These are phyloP conservation scores for Gracilaria caudata DNA, from an alignment of 23 red algal genomes.

Conservation along the genomic window DNA sequence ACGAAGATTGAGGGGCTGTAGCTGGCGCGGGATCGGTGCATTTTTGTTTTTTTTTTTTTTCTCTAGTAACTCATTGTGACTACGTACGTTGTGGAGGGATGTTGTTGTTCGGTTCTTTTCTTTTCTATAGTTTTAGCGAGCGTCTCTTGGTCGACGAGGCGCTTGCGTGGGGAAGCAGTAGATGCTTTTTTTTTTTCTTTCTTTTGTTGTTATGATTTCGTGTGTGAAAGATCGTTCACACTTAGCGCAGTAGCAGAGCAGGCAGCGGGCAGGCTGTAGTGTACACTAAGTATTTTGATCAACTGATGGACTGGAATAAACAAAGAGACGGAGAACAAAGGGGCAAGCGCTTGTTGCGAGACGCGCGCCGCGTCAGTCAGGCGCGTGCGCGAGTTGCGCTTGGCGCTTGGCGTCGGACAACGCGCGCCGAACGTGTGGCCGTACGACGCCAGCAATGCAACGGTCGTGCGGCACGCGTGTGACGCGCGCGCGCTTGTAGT, in stretches of 20 bases:
- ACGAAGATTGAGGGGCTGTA: background rate
- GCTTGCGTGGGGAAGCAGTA: no score
- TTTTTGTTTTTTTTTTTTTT: no score
- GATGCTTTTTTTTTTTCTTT: background rate
- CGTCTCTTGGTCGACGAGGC: no score
- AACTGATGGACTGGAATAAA: background rate
- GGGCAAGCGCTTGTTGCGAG: background rate
- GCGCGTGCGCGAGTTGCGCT: background rate
- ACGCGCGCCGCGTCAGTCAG: no score
- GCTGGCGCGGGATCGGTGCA: background rate
- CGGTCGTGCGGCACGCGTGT: background rate
- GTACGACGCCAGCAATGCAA: background rate
- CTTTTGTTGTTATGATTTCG: background rate
- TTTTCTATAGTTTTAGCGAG: no score
- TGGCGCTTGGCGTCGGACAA: background rate
- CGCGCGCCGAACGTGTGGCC: conserved; percentile 14
- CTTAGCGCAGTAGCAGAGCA: background rate
- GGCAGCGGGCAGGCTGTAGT: background rate
- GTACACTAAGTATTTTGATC: background rate
- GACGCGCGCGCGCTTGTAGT: background rate
- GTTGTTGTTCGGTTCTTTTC: no score
- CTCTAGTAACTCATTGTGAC: no score
- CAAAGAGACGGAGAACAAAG: background rate
- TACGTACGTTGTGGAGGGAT: no score
- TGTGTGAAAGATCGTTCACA: conserved; percentile 13